Conservation (phyloP, 73 alveolate species). For the Symbiodinium pilosum region DNA sequence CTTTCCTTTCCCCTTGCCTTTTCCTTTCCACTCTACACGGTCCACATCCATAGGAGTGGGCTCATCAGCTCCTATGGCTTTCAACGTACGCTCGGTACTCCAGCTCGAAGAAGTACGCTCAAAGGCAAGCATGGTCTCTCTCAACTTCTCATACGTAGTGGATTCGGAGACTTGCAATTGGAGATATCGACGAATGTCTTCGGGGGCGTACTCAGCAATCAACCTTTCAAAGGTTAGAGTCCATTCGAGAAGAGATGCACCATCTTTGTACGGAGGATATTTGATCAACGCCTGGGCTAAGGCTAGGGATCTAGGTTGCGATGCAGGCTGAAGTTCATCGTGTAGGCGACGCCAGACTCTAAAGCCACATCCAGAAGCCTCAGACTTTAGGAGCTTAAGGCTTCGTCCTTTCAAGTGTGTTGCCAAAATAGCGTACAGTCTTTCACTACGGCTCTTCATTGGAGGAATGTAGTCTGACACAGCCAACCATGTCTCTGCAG, state of each 20-base stretch:
- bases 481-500: neutral
- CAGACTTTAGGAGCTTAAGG: neutral
- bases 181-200: neutral
- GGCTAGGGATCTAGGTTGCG: neutral
- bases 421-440: neutral
- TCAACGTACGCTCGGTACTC: neutral
- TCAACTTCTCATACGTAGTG: neutral
- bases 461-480: neutral
- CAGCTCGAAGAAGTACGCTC: neutral
- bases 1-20: neutral
- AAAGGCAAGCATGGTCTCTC: neutral
- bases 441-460: neutral
- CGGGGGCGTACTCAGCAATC: neutral
- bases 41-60: neutral
- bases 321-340: neutral
- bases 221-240: neutral
- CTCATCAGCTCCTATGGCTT: neutral
- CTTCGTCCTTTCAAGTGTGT: neutral
- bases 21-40: neutral
- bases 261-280: neutral
- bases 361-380: neutral
- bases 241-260: neutral
- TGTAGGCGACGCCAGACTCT: neutral
- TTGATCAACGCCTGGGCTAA: neutral
- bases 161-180: neutral